Base-by-base conservation (phyloP, 495 filamentous ascomycete species). In the Aspergillus bertholletiae region DNA sequence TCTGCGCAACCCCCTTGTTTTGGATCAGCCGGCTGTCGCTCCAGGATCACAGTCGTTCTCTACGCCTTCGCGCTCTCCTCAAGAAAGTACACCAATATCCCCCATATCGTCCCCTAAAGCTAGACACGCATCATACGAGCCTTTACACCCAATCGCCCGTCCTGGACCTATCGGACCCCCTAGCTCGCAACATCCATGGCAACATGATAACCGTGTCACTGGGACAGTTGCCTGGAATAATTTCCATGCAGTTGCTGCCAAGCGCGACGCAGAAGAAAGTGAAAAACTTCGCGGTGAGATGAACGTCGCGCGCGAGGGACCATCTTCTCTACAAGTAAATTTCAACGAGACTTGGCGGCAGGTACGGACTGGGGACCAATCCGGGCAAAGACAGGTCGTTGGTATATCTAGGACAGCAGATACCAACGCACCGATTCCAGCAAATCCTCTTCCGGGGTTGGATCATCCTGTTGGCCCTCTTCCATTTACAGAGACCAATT, bases 271-370 rank as follows among this genome's bases (percentile, higher is more conserved):
- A 1, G 69, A 77, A 54, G 70, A 72, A 35, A 62, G 62, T 12
- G 67, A 74, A 37, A 68, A 74, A 54, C 59, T 65, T 40, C 67
- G 64, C 17, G 62, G 64, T 43, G 69, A 80, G 43, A 64, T 71
- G 53, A 68, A 59, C 46, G 58, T 72, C 11, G 68, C 64, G 37
- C 63, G 64, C 35, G 71, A 74, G n/a, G 71, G 65, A 20, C 70
- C 68, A 49, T 58, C 68, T 30, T 74, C 54, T 28, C 67, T 68
- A 15, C 72, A 76, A 49, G 63, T 80, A 12, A 64, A 65, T 15
- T 82, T 88, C 56, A 80, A 78, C 48, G 87, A 90, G 48, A 84
- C 80, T 4, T 89, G 84, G 84, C 79, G 80, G 12, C 80, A 83
- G 26, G 77, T 80, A 9, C 75, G 73, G 49, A 57, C 80, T 2